Evolutionary conservation across 1,284 basidiomycete genomes (phyloP).

Genomic region (Cryptococcus amylolentus): DNA sequence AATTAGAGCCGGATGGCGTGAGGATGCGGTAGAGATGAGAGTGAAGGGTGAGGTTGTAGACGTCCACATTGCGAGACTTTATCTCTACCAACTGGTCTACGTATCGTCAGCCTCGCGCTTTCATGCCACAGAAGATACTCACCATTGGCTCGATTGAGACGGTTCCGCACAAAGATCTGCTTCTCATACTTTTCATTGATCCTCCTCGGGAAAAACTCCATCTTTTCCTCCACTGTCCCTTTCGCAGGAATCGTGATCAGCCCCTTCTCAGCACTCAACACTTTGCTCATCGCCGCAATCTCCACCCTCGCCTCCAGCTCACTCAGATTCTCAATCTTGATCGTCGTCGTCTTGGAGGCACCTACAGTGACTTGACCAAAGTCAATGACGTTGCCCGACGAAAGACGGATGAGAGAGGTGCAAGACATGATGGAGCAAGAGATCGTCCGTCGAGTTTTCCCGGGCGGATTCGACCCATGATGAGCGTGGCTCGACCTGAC

Average conservation of each 20-base stretch:
- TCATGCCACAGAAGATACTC: constrained; percentile 3
- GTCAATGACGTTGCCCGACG: constrained; percentile 48
- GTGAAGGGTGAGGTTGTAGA: constrained; percentile 54
- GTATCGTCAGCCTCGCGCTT: not conserved
- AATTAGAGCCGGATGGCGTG: constrained; percentile 54
- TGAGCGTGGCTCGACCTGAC: constrained; percentile 13
- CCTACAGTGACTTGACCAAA: constrained; percentile 55
- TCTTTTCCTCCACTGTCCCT: constrained; percentile 51
- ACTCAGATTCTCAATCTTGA: constrained; percentile 50
- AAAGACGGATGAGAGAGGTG: constrained; percentile 51
- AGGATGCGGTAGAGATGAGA: constrained; percentile 55
- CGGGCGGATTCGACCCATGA: not conserved
- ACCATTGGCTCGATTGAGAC: constrained; percentile 43
- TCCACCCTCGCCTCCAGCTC: constrained; percentile 53
- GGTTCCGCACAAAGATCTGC: constrained; percentile 52
- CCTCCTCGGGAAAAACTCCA: constrained; percentile 54
- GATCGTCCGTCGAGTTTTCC: constrained; percentile 35
- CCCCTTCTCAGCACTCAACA: constrained; percentile 53
- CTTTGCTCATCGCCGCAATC: constrained; percentile 54
- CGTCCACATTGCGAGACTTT: constrained; percentile 52
- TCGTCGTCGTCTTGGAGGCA: constrained; percentile 48
- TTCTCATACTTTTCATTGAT: constrained; percentile 55
- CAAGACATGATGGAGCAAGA: constrained; percentile 51
- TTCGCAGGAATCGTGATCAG: constrained; percentile 52
- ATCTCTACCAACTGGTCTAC: constrained; percentile 52